Evolutionary conservation across 2,329 filamentous ascomycete species (phyloP).

Genomic region (Plectosphaerella cucumerina): DNA sequence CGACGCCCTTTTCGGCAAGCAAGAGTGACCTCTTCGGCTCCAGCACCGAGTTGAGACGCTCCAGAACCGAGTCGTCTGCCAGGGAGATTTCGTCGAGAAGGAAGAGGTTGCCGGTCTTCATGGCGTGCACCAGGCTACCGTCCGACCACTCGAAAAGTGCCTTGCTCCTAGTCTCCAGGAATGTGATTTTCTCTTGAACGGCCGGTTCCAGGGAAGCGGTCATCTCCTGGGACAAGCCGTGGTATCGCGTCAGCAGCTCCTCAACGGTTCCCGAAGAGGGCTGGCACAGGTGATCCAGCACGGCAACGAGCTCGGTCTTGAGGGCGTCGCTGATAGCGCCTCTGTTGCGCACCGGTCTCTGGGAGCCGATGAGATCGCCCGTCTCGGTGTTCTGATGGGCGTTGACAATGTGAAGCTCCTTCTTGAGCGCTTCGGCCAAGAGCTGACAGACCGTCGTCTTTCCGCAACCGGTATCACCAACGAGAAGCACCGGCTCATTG

Average conservation of each 20-base stretch:
- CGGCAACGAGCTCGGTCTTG: conserved; percentile 51
- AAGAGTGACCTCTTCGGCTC: conserved; percentile 83
- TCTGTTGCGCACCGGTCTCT: conserved; percentile 85
- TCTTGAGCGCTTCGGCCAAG: conserved; percentile 74
- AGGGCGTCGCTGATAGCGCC: conserved; percentile 66
- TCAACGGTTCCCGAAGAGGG: conserved; percentile 43
- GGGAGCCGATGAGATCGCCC: conserved; percentile 92
- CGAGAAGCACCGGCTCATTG: conserved; percentile 88
- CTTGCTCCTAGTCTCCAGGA: conserved; percentile 60
- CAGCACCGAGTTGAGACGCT: conserved; percentile 92
- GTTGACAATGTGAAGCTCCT: conserved; percentile 83
- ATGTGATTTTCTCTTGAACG: conserved; percentile 40
- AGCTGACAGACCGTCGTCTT: conserved; percentile 97
- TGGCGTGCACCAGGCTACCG: conserved; percentile 87
- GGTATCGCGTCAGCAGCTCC: conserved; percentile 56
- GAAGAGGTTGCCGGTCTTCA: conserved; percentile 87
- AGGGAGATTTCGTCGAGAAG: conserved; percentile 96
- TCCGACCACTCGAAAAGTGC: conserved; percentile 96
- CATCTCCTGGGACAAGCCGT: conserved; percentile 41
- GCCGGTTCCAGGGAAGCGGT: conserved; percentile 41
- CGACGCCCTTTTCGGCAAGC: conserved; percentile 87
- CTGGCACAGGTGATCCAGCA: conserved; percentile 36
- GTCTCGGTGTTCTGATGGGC: conserved; percentile 98
- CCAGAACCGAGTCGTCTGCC: conserved; percentile 93
- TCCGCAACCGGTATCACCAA: conserved; percentile 95